Percentiles rank a stretch among this genome's conserved stretches.
Conservation (phyloP, 2,329 filamentous ascomycete genomes). For the Pseudopithomyces chartarum region DNA sequence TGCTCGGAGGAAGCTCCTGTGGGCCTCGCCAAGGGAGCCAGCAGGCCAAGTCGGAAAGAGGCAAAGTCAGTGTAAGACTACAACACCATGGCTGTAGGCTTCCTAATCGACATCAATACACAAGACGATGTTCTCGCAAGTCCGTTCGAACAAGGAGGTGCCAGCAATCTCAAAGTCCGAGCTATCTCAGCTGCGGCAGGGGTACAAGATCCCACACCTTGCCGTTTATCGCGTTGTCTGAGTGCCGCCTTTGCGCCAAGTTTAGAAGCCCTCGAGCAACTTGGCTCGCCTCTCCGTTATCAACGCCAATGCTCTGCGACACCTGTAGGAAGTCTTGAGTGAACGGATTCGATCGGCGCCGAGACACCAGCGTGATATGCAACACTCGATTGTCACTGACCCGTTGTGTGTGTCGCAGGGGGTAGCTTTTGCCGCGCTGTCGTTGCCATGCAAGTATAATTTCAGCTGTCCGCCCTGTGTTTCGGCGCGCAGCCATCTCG, state of each 20-base stretch:
- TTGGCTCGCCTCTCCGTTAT: conserved; percentile 28
- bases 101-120: not conserved
- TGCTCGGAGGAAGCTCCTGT: not conserved
- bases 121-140: not conserved
- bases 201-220: not conserved
- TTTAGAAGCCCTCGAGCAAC: conserved; percentile 29
- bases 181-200: not conserved
- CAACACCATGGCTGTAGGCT: not conserved
- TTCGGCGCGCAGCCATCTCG: conserved; percentile 9
- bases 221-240: conserved; percentile 4
- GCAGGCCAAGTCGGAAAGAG: conserved; percentile 14
- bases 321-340: not conserved
- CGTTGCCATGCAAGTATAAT: conserved; percentile 10
- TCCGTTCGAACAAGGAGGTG: not conserved
- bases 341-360: conserved; percentile 15
- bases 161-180: not conserved
- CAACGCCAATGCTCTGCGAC: conserved; percentile 19
- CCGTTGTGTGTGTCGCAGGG: conserved; percentile 13
- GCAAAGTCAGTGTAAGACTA: not conserved
- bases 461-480: not conserved
- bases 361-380: conserved; percentile 24
- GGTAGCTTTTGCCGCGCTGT: conserved; percentile 11
- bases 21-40: conserved; percentile 6
- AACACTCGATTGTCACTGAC: conserved; percentile 30
- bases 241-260: conserved; percentile 31